Evolutionary conservation across 805 yeast species (phyloP).

Genomic region (Wickerhamiella domercqiae): DNA sequence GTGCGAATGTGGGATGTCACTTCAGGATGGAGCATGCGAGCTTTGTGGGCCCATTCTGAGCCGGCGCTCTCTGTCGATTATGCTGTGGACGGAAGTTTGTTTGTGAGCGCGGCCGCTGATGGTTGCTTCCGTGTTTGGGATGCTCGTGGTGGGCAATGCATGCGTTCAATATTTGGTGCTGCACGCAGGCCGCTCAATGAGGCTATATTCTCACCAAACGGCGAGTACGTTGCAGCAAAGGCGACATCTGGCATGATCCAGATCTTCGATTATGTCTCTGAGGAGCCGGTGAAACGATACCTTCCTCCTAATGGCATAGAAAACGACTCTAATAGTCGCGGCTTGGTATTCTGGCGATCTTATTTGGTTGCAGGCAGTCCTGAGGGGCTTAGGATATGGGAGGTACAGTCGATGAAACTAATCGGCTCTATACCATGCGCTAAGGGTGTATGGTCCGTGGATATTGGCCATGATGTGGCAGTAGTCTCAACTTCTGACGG

Average conservation of each 20-base stretch:
- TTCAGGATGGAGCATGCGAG: conserved; percentile 53
- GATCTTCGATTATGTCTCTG: conserved; percentile 76
- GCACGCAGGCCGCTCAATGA: conserved; percentile 51
- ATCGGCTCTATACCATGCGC: neutral
- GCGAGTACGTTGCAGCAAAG: conserved; percentile 59
- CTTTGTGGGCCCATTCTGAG: conserved; percentile 84
- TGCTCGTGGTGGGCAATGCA: conserved; percentile 75
- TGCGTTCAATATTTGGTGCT: conserved; percentile 64
- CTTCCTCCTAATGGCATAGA: conserved; percentile 1
- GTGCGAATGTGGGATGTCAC: conserved; percentile 78
- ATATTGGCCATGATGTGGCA: no score
- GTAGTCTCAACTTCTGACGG: no score
- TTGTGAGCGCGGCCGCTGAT: conserved; percentile 78
- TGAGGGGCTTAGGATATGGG: neutral
- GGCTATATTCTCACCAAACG: conserved; percentile 66
- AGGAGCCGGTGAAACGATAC: conserved; percentile 49
- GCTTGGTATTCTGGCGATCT: conserved; percentile 1
- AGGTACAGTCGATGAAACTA: neutral
- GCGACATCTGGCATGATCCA: conserved; percentile 67
- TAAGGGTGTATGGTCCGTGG: neutral
- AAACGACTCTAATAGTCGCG: conserved; percentile 1
- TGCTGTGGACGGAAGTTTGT: conserved; percentile 63
- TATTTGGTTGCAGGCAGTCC: neutral
- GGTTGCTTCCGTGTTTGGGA: conserved; percentile 85
- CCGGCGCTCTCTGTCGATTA: conserved; percentile 68